Evolutionary conservation across 139 green algal genomes (phyloP), one percentile per base, ranked within the genome.

Genomic region (Chlamydomonas applanata): DNA sequence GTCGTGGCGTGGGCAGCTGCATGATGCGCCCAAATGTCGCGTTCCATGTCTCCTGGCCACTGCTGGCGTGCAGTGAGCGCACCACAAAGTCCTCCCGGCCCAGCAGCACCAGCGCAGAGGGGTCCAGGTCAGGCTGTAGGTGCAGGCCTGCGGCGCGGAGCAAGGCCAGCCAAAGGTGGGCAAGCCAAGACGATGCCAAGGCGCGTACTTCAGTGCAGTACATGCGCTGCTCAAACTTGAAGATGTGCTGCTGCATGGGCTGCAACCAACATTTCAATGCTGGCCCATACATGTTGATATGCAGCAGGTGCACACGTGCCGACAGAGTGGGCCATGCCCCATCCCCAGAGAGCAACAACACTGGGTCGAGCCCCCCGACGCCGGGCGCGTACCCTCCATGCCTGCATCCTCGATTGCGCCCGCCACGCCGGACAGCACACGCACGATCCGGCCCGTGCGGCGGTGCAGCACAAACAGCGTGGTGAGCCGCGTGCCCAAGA

Each of bases 401-500:
- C 44, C 52, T 69, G 35, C 75, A 81, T 79, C 64, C 17, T 83
- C 78, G 46, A 87, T 35, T 4, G 61, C 72, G 11, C 62, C 71
- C 17, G 69, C 74, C 29, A 82, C 73, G n/a, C 76, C 77, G 5
- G 69, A 72, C 25, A 87, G 25, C 30, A 76, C 57, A 7, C 44
- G 45, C 33, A 90, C 40, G 32, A 93, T 72, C 34, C 66, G 35
- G 2, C 95, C 95, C 3, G 84, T 93, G 35, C 19, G 22, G 22
- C 66, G 67, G 78, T 99, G 84, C 25, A 99, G 66, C 34, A 93
- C 63, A 67, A 90, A 97, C 16, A 97, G 82, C 7, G 81, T 88
- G 17, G 86, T 89, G 24, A 71, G 57, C 24, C 89, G 88, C 54
- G 49, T 79, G 35, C 95, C 95, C 25, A 97, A n/a, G 20, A 98